A percentile compares a stretch with the other conserved stretches of the same genome.
These are phyloP conservation scores for Lavandula angustifolia DNA, from an alignment of 257 asterid species.

Conservation along the genomic window DNA sequence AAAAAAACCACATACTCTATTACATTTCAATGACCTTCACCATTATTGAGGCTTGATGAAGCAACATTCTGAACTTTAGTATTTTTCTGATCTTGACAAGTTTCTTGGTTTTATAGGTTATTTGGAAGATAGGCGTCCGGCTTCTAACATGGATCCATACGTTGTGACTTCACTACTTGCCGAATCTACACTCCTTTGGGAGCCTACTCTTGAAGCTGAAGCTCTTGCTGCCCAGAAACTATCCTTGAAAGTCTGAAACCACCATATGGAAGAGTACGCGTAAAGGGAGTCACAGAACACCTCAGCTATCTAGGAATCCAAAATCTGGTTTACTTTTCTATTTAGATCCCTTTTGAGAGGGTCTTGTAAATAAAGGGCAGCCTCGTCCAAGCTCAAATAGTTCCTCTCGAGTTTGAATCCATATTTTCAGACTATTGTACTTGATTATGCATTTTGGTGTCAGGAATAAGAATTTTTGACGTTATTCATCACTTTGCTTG, in stretches of 20 bases:
- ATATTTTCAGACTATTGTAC: slow-evolving; percentile 27
- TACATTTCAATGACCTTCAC: neutral
- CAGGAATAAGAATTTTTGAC: slow-evolving; percentile 16
- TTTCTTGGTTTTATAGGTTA: slow-evolving; percentile 69
- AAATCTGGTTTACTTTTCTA: slow-evolving; percentile 37
- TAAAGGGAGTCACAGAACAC: slow-evolving; percentile 7
- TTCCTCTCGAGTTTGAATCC: slow-evolving; percentile 36
- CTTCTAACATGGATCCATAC: slow-evolving; percentile 99
- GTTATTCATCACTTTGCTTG: slow-evolving; percentile 22
- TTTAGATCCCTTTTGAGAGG: slow-evolving; percentile 31
- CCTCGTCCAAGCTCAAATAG: slow-evolving; percentile 35
- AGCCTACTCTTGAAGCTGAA: slow-evolving; percentile 88
- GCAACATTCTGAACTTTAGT: too few relatives aligned
- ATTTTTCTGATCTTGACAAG: too few relatives aligned
- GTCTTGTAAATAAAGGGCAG: slow-evolving; percentile 46
- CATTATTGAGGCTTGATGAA: too few relatives aligned
- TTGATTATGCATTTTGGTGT: slow-evolving; percentile 30
- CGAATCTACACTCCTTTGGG: slow-evolving; percentile 88
- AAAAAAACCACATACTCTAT: neutral
- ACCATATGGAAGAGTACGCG: neutral
- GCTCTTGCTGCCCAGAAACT: slow-evolving; percentile 87
- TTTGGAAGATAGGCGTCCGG: slow-evolving; percentile 98
- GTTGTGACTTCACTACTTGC: slow-evolving; percentile 85
- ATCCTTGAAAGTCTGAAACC: slow-evolving; percentile 61
- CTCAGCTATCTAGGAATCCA: slow-evolving; percentile 30